phyloP scores from a whole-genome alignment of 768 basidiomycete species.

The Lactarius evosmus region DNA sequence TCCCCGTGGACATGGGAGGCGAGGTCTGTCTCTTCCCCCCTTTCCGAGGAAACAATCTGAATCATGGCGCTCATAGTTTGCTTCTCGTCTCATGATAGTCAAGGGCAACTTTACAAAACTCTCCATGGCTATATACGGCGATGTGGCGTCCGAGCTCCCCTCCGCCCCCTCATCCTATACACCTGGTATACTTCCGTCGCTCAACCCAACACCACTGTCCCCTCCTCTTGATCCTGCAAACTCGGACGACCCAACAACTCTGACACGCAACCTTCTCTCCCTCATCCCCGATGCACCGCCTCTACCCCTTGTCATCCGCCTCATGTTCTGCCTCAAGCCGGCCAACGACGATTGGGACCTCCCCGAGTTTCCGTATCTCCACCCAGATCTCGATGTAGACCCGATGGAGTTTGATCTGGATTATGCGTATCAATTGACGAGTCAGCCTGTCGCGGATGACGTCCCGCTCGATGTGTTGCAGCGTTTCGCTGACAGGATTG shows the following conservation, averaged over 20 bases:
- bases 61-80: constrained; percentile 43
- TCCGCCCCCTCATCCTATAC: constrained; percentile 41
- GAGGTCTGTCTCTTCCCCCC: constrained; percentile 47
- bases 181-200: constrained; percentile 39
- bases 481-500: constrained; percentile 54
- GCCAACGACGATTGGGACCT: constrained; percentile 77
- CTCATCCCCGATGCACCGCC: constrained; percentile 62
- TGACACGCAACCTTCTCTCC: constrained; percentile 60
- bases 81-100: constrained; percentile 77
- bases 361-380: constrained; percentile 67
- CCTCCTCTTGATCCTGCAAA: constrained; percentile 58
- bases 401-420: constrained; percentile 57
- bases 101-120: constrained; percentile 67
- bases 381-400: constrained; percentile 55
- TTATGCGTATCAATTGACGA: constrained; percentile 49
- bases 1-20: constrained; percentile 61
- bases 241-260: constrained; percentile 52
- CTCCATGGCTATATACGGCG: constrained; percentile 60
- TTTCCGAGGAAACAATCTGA: constrained; percentile 10
- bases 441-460: constrained; percentile 59
- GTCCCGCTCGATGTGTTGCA: constrained; percentile 47
- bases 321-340: constrained; percentile 80
- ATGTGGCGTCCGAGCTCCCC: constrained; percentile 48
- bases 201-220: constrained; percentile 42
- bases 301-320: constrained; percentile 59